Conservation (phyloP, 371 early-diverging fungal species). For the Racocetra persica region DNA sequence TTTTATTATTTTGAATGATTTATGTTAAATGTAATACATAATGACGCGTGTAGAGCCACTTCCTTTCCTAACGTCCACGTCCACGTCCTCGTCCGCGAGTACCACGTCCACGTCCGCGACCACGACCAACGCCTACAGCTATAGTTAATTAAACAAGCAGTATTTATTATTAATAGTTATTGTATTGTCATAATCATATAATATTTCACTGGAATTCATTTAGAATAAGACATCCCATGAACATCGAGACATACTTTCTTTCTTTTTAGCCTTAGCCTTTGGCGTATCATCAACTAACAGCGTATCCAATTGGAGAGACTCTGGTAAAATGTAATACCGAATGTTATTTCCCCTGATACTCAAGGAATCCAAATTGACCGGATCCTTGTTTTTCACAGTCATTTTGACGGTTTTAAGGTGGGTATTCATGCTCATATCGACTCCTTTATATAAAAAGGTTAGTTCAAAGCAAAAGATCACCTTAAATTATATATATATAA, state of each 20-base stretch:
- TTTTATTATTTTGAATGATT: no score
- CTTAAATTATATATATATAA: not conserved
- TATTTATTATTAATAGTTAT: not conserved
- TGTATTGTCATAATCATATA: not conserved
- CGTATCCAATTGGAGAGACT: slow-evolving; percentile 94
- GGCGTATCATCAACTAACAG: slow-evolving; percentile 95
- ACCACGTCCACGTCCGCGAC: slow-evolving; percentile 53
- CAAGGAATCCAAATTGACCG: slow-evolving; percentile 87
- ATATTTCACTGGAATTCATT: not conserved
- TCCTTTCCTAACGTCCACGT: slow-evolving; percentile 50
- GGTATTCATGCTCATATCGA: slow-evolving; percentile 99
- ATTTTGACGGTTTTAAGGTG: slow-evolving; percentile 98
- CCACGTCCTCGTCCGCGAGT: slow-evolving; percentile 55
- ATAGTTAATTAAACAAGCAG: slow-evolving; percentile 39
- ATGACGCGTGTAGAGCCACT: not conserved
- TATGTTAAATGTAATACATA: no score
- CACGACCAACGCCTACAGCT: slow-evolving; percentile 48
- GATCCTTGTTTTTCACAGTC: slow-evolving; percentile 95
- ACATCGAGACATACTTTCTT: slow-evolving; percentile 51
- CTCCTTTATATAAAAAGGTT: slow-evolving; percentile 57
- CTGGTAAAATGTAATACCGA: slow-evolving; percentile 95
- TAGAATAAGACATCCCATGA: not conserved
- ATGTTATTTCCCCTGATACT: slow-evolving; percentile 94
- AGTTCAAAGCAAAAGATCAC: not conserved
- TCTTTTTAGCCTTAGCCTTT: slow-evolving; percentile 90